Evolutionary conservation across 345 rosid species (phyloP), one percentile per base, ranked within the genome.

Genomic region (Eucalyptus guilfoylei): DNA sequence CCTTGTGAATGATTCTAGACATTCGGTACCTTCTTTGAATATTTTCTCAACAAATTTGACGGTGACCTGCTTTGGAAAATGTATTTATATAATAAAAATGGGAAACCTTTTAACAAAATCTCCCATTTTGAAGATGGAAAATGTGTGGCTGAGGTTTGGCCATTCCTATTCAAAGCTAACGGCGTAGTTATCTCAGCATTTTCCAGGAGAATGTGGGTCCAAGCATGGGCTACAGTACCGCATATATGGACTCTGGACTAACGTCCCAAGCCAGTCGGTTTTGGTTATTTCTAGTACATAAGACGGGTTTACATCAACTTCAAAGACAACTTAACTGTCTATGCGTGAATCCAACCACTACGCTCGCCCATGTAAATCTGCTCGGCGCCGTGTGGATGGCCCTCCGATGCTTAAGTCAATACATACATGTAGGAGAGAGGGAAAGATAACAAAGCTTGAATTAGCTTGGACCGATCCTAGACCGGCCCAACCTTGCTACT

Each of bases 381-480:
- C 37, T n/a, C 10, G 76, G 17, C 17, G 37, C 21, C 5, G 37
- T 15, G 4, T 64, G 76, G 76, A 64, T n/a, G 37, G 76, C 76
- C 76, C 40, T 14, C 21, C 37, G 76, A 64, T 69, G 12, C 80
- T 69, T 9, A 34, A 34, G 44, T 69, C 44, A 34, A 34, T 69
- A 10, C 80, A 8, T 32, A 1, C 0, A 34, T 3, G 24, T 5
- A 16, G 12, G 23, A 16, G 80, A 34, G 7, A 69, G 7, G 80
- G 7, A 69, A 21, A 9, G 24, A 34, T 8, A 72, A 72, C 2
- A 52, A 5, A 52, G 58, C 0, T 52, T 52, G 58, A 52, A 52
- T 52, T 8, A 8, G 26, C 24, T 52, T 52, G 24, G 4, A 52
- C 4, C 2, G 0, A 52, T 3, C 9, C 0, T 19, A 2, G 1